Percentiles rank a stretch among this genome's conserved stretches.
Evolutionary conservation across 768 basidiomycete species (phyloP).

Genomic region (Termitomyces sp.): DNA sequence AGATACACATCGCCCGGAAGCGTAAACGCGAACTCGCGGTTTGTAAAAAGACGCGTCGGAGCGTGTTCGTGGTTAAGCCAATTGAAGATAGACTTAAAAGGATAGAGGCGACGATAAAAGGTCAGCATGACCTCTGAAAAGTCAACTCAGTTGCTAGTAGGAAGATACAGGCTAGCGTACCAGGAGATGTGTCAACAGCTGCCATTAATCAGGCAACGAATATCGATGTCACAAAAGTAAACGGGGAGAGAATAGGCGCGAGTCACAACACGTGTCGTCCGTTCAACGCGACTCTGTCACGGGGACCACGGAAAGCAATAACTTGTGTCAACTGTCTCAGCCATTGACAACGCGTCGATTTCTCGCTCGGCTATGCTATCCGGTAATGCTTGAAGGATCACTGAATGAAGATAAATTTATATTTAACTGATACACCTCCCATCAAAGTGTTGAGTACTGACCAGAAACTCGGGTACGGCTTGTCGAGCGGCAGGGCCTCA

Average conservation of each 20-base stretch:
- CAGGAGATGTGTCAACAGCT: slow-evolving; percentile 10
- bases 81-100: slow-evolving; percentile 87
- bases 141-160: background rate
- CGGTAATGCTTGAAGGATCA: background rate
- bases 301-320: background rate
- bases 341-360: too few relatives aligned
- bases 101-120: slow-evolving; percentile 90
- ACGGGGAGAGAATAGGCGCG: too few relatives aligned
- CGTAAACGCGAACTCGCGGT: slow-evolving; percentile 96
- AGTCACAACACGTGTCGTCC: slow-evolving; percentile 7
- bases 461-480: background rate
- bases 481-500: too few relatives aligned
- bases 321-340: too few relatives aligned
- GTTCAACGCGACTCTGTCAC: background rate
- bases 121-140: slow-evolving; percentile 40
- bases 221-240: background rate
- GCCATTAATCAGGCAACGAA: slow-evolving; percentile 5
- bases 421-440: background rate
- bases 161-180: background rate
- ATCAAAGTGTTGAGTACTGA: background rate
- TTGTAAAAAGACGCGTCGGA: slow-evolving; percentile 76
- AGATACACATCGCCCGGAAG: slow-evolving; percentile 87
- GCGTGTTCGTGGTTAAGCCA: slow-evolving; percentile 94
- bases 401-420: background rate
- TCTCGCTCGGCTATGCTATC: background rate